Evolutionary conservation across 805 yeast genomes (phyloP), one percentile per base, ranked within the genome.

Genomic region (Metschnikowia sp.): DNA sequence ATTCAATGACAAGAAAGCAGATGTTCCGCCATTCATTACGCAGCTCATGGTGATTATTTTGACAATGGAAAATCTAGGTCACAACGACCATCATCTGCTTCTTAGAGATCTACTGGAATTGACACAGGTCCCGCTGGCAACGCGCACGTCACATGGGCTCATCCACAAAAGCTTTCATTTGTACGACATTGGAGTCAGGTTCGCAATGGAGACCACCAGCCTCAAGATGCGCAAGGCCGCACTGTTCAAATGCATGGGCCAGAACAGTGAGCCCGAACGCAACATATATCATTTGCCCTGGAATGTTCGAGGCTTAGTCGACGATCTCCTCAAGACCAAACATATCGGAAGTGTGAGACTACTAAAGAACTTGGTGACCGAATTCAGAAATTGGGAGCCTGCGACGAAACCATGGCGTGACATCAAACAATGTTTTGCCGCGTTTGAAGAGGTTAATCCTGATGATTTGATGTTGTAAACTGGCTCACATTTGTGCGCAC

Each of bases 191-290:
- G 70, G 69, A 2, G 56, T 72, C 10, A 55, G 55, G 34, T 68
- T 68, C 50, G 54, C 65, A 10, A 49, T 70, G 43, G 76, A 71
- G 42, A 69, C 76, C 9, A 72, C 76, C 13, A 60, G 56, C 42
- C 55, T 70, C 6, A 50, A 41, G 37, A 29, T 34, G 30, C 48
- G 42, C 29, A 50, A 47, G 29, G 22, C 13, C 31, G 47, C 45
- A 19, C 28, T 32, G 18, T 42, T 37, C 22, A 41, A 38, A 15
- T 38, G 28, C 9, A 4, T 6, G 4, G 30, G 37, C 13, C 11
- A 37, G 30, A 35, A 31, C 9, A 45, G 43, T 9, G 52, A 45
- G 11, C 18, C 32, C 19, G 57, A 53, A 35, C 44, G 45, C 13
- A 61, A 57, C 39, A 47, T 62, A 46, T 67, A 57, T 48, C 57